These are phyloP conservation scores for Ilyonectria destructans DNA, from an alignment of 2,329 filamentous ascomycete genomes.

Conservation along the genomic window DNA sequence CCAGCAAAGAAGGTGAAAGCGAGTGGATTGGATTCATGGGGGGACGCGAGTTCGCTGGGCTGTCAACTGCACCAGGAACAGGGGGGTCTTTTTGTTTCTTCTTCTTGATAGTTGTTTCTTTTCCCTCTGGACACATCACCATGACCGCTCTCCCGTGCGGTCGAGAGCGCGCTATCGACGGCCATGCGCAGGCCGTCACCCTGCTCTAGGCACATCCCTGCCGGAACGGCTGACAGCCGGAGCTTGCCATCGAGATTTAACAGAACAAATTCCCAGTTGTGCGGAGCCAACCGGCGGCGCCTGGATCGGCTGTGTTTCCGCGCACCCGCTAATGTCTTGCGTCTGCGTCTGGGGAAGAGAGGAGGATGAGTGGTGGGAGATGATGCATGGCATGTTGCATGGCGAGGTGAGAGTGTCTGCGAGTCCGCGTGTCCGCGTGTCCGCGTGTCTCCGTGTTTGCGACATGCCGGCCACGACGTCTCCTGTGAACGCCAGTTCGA, in stretches of 20 bases:
- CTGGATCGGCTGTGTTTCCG: constrained; percentile 32
- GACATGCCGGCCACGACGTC: constrained; percentile 1
- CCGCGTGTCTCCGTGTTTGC: constrained; percentile 6
- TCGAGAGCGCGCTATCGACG: constrained; percentile 21
- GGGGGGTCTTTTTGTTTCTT: constrained; percentile 25
- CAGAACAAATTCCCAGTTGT: constrained; percentile 23
- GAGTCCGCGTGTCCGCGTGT: constrained; percentile 9
- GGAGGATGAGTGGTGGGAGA: constrained; percentile 1
- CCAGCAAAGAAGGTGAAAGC: not conserved
- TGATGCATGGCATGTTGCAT: not conserved
- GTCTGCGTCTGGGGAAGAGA: constrained; percentile 22
- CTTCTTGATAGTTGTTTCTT: constrained; percentile 15
- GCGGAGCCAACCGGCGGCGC: constrained; percentile 22
- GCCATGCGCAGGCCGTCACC: constrained; percentile 13
- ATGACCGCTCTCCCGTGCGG: constrained; percentile 1
- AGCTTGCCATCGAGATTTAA: constrained; percentile 28
- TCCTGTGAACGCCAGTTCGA: constrained; percentile 5
- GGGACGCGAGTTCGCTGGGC: not conserved
- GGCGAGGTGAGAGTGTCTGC: constrained; percentile 5
- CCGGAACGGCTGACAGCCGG: constrained; percentile 3
- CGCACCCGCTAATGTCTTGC: constrained; percentile 30
- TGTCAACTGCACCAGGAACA: constrained; percentile 9
- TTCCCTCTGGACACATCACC: constrained; percentile 14
- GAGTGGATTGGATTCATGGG: constrained; percentile 10
- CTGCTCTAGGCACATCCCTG: constrained; percentile 25